Base-by-base conservation (phyloP, 805 yeast species). In the Cyberlindnera meyerae region DNA sequence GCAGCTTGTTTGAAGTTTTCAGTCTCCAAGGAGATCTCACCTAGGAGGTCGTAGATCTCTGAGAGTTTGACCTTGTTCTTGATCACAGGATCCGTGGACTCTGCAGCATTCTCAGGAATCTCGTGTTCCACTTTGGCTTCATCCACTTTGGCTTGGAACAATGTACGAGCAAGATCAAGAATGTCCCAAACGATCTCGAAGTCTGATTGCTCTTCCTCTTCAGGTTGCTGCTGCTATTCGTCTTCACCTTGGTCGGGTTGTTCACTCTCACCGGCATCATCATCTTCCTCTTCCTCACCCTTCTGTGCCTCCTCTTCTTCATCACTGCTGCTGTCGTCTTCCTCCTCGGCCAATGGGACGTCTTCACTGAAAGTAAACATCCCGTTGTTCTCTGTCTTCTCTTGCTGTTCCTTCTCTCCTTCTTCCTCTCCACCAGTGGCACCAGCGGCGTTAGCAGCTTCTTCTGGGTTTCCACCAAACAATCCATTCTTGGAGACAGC, bases 101-200 rank as follows among this genome's bases (percentile, higher is more conserved):
- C 38, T 24, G 48, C 34, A 12, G 45, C 43, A 17, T 36, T 34
- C 18, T 43, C 43, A 18, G 45, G 39, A 5, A 39, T 26, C 1
- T 27, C 37, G 4, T 39, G 31, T 11, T 36, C 18, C 38, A 62
- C 52, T 20, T 58, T 26, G 7, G 59, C n/a, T n/a, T n/a, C n/a
- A n/a, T 20, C 32, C 4, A 47, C 24, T 15, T 40, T 33, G 12
- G 39, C 14, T 53, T 75, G 79, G 48, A 75, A 82, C 29, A 83
- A 56, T 2, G 81, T 69, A 44, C 96, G 71, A 3, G 96, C 73
- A 27, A 85, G 65, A 54, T 89, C 96, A 14, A 88, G 63, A 8
- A 85, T 73, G 35, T 84, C 93, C 93, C 96, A 84, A 0, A 96
- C 95, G 13, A 80, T 75, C 55, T 83, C 94, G 52, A 90, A 85